Percentiles rank a stretch among this genome's conserved stretches.
These are phyloP conservation scores for Plasmodium fragile DNA, from an alignment of 169 alveolate genomes.

Conservation along the genomic window DNA sequence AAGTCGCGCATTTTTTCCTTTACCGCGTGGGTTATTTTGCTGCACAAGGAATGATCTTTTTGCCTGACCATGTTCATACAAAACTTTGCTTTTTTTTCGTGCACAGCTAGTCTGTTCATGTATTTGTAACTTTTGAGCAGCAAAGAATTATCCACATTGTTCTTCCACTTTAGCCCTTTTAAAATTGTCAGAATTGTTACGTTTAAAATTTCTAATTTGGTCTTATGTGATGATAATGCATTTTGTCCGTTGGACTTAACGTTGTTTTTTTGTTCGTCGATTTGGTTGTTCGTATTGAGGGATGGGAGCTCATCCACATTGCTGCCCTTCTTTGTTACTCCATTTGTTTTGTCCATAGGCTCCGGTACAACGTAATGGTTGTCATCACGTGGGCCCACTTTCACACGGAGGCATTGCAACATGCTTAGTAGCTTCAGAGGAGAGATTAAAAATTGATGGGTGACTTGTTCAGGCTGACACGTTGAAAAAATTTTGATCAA, in stretches of 20 bases:
- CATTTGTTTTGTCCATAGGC: neutral
- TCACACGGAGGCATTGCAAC: neutral
- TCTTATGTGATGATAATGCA: neutral
- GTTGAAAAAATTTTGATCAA: neutral
- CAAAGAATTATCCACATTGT: neutral
- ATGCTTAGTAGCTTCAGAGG: conserved; percentile 9
- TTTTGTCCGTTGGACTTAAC: neutral
- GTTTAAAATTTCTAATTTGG: neutral
- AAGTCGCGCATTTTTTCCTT: conserved; percentile 5
- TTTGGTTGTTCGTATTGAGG: neutral
- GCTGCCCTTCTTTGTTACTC: neutral
- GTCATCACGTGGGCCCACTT: neutral
- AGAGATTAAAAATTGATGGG: neutral
- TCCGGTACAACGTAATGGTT: neutral
- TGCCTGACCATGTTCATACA: neutral
- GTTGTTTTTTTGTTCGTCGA: neutral
- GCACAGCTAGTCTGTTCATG: conserved; percentile 5
- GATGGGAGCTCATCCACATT: neutral
- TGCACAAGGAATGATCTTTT: neutral
- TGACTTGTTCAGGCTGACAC: neutral
- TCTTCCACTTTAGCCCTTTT: neutral
- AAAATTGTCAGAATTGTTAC: neutral
- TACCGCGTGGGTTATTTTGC: neutral
- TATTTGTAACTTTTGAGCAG: conserved; percentile 48
- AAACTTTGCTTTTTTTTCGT: neutral